These are phyloP conservation scores for Hypoxylon lenormandii DNA, from an alignment of 495 filamentous ascomycete genomes.

Conservation along the genomic window DNA sequence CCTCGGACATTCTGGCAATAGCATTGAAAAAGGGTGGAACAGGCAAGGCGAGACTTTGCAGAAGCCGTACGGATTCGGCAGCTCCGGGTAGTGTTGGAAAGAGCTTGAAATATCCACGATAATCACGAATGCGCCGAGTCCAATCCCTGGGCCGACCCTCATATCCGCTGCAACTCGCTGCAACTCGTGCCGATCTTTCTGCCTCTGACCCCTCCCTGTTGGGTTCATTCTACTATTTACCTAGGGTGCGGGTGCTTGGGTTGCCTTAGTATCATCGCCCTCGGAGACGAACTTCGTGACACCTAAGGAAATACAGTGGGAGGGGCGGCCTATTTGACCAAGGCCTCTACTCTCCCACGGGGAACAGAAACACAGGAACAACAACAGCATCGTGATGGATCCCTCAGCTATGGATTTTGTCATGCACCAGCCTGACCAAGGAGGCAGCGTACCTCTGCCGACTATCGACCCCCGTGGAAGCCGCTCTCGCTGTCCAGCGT, in stretches of 20 bases:
- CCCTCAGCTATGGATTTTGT: constrained; percentile 43
- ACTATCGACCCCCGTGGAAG: constrained; percentile 21
- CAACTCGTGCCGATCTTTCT: not conserved
- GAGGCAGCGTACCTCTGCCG: constrained; percentile 26
- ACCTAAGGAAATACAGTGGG: constrained; percentile 23
- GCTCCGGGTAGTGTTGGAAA: constrained; percentile 7
- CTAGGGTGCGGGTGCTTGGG: not conserved
- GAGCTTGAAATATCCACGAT: not conserved
- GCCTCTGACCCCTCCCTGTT: not conserved
- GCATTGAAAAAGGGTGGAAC: not conserved
- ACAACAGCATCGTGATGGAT: constrained; percentile 33
- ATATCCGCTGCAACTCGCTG: not conserved
- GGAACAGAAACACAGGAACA: constrained; percentile 6
- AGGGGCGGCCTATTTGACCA: constrained; percentile 34
- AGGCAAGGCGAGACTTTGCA: not conserved
- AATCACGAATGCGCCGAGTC: constrained; percentile 15
- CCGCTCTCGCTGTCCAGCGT: constrained; percentile 47
- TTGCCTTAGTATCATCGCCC: not conserved
- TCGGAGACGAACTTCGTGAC: not conserved
- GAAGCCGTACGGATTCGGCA: not conserved
- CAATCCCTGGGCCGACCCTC: not conserved
- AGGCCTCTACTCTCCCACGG: constrained; percentile 30
- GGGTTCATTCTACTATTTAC: not conserved
- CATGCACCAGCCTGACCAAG: constrained; percentile 38
- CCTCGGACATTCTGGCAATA: not conserved